Base-by-base conservation (phyloP, 2,329 filamentous ascomycete genomes). In the Emydomyces testavorans region DNA sequence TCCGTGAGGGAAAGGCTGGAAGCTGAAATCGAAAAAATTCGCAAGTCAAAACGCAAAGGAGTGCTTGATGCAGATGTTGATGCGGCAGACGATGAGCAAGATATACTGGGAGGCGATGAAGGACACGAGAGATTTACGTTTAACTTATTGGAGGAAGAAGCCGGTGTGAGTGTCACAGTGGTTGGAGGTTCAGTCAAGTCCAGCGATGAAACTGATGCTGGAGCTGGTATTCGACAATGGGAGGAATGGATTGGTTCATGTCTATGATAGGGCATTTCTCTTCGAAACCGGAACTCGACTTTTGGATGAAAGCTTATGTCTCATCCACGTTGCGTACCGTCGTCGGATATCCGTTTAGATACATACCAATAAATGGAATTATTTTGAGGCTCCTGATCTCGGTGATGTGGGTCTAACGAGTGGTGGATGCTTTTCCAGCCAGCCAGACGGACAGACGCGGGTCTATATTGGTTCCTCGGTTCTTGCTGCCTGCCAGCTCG, bases 161-260 rank as follows among this genome's bases (percentile, higher is more conserved):
- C 86, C 55, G 83, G 87, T 45, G 74, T 93, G 16, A 77, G 80
- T 32, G 78, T 96, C 6, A 80, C 85, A 36, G 80, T 95, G 2
- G 60, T 83, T 11, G 83, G 84, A 0, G 90, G 89, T 7, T 63
- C 66, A 38, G 65, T 71, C 42, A 67, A 89, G 80, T 65, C 79
- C 82, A 52, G 61, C 62, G 77, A 63, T 23, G 57, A 60, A 24
- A 57, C 60, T 36, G 60, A 71, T 26, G 77, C 83, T 46, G 80
- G 76, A 7, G 73, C 80, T n/a, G 82, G 82, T 21, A 79, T 87
- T 26, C 80, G 83, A 49, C 82, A 78, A 64, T 95, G 90, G 89
- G 94, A 88, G 78, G 77, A 78, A 58, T 96, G 90, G 90, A 81
- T 96, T 60, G 85, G 81, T 1, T 76, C 82, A 61, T 79, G 82